Evolutionary conservation across 176 grass and related monocot genomes (phyloP).

Genomic region (Triticum monococcum): DNA sequence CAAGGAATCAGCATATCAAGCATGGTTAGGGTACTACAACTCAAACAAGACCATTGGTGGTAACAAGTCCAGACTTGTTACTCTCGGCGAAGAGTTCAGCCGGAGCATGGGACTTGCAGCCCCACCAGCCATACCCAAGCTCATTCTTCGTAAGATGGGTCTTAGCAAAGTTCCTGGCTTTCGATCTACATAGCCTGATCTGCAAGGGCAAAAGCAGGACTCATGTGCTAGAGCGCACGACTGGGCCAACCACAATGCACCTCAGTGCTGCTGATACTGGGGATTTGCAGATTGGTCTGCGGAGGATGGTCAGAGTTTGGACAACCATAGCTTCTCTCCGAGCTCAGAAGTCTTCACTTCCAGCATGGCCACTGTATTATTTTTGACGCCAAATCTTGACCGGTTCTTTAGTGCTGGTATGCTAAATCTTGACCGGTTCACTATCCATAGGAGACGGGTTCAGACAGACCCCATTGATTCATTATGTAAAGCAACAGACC

Average conservation of each 20-base stretch:
- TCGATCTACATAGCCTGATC: conserved; percentile 35
- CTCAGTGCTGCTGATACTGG: not conserved
- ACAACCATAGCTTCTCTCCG: not conserved
- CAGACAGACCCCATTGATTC: not conserved
- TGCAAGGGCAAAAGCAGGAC: not conserved
- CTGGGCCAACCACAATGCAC: not conserved
- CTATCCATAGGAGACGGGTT: not conserved
- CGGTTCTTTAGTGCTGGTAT: no score
- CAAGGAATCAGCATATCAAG: conserved; percentile 89
- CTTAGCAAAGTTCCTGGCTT: conserved; percentile 71
- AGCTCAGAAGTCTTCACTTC: conserved; percentile 1
- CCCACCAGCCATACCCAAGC: conserved; percentile 77
- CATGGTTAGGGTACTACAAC: conserved; percentile 95
- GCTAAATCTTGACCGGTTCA: not conserved
- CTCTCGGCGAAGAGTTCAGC: conserved; percentile 81
- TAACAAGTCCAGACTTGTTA: conserved; percentile 79
- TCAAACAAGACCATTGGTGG: conserved; percentile 55
- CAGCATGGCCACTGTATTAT: not conserved
- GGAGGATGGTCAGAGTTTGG: not conserved
- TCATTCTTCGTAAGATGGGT: conserved; percentile 86
- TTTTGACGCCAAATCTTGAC: not conserved
- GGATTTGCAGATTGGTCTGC: conserved; percentile 16
- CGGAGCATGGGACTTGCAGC: conserved; percentile 70
- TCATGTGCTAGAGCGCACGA: conserved; percentile 15
- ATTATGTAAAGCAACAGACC: not conserved